Conservation (phyloP, 768 basidiomycete genomes). For the Boletus insuetus region DNA sequence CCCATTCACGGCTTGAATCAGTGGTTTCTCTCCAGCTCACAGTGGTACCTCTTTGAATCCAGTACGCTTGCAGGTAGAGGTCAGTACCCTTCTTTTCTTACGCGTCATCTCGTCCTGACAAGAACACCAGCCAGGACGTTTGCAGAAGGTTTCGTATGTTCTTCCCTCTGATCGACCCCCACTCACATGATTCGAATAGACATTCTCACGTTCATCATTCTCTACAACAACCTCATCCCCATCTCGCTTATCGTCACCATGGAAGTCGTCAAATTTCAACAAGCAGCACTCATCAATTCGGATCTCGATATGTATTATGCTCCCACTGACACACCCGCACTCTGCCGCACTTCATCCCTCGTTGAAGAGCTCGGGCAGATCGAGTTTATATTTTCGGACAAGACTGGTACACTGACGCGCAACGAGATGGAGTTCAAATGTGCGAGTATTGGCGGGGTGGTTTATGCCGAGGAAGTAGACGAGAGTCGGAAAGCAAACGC, state of each 20-base stretch:
- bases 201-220: constrained; percentile 95
- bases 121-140: constrained; percentile 61
- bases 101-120: not conserved
- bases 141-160: constrained; percentile 63
- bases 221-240: constrained; percentile 98
- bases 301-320: constrained; percentile 99
- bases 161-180: not conserved
- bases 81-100: constrained; percentile 28
- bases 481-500: constrained; percentile 69
- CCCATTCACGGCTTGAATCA: constrained; percentile 21
- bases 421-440: constrained; percentile 98
- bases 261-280: constrained; percentile 99
- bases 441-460: constrained; percentile 83
- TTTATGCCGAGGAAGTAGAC: constrained; percentile 90
- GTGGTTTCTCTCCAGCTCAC: constrained; percentile 84
- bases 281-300: constrained; percentile 94
- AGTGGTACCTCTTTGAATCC: constrained; percentile 86
- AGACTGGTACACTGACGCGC: constrained; percentile 91
- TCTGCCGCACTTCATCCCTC: constrained; percentile 96
- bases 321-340: constrained; percentile 90
- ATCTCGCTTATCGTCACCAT: constrained; percentile 99
- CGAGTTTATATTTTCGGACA: constrained; percentile 94
- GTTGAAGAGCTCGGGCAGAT: constrained; percentile 99
- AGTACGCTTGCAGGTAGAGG: constrained; percentile 62
- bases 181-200: constrained; percentile 46